Conservation (phyloP, 2,329 filamentous ascomycete genomes). For the Aureobasidium sp. region DNA sequence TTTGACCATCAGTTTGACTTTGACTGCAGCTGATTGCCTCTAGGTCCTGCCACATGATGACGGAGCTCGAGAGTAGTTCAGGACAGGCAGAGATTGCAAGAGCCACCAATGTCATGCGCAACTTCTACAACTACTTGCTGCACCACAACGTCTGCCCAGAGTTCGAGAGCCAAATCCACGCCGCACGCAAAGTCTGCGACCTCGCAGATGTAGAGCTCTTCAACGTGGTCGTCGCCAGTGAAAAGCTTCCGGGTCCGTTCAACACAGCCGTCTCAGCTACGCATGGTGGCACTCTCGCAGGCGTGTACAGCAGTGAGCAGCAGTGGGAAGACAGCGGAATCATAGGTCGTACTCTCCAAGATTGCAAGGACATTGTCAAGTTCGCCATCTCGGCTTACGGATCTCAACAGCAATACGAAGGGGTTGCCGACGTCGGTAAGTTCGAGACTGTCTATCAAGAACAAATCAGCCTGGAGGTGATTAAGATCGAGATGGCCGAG, state of each 20-base stretch:
- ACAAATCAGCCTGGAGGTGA: slow-evolving; percentile 54
- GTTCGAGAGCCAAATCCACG: slow-evolving; percentile 57
- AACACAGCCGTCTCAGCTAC: slow-evolving; percentile 63
- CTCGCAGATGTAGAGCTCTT: slow-evolving; percentile 59
- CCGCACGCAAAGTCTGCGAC: slow-evolving; percentile 59
- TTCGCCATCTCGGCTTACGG: slow-evolving; percentile 43
- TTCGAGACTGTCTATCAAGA: slow-evolving; percentile 39
- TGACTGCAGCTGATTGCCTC: neutral
- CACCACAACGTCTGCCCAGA: slow-evolving; percentile 83
- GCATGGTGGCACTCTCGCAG: slow-evolving; percentile 49
- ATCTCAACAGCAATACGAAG: slow-evolving; percentile 20
- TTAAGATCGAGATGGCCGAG: slow-evolving; percentile 40
- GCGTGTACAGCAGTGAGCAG: slow-evolving; percentile 31
- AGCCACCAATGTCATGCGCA: slow-evolving; percentile 59
- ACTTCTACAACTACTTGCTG: slow-evolving; percentile 82
- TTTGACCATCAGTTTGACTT: neutral
- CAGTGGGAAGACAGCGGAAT: slow-evolving; percentile 32
- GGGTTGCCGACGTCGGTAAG: slow-evolving; percentile 20
- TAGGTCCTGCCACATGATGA: slow-evolving; percentile 4
- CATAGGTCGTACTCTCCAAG: slow-evolving; percentile 33
- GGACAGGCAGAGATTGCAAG: slow-evolving; percentile 17
- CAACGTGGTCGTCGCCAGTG: slow-evolving; percentile 44
- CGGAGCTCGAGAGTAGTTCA: neutral
- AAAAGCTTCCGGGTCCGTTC: slow-evolving; percentile 64
- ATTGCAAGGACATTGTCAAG: slow-evolving; percentile 42